A percentile compares a stretch with the other conserved stretches of the same genome.
Evolutionary conservation across 2,329 filamentous ascomycete species (phyloP).

Genomic region (Nemania diffusa): DNA sequence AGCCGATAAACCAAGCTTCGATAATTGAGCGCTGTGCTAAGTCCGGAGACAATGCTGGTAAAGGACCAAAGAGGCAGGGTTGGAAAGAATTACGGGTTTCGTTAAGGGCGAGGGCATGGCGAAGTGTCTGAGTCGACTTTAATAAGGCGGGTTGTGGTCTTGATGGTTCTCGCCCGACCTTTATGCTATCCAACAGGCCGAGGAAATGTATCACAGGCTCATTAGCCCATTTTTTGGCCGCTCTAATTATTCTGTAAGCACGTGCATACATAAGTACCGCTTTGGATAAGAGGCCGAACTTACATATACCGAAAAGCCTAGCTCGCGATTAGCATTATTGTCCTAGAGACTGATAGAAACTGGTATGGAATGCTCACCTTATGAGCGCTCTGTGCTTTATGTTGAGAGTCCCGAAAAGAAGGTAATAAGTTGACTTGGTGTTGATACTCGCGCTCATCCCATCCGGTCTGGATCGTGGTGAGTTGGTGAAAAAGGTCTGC

Average conservation of each 20-base stretch:
- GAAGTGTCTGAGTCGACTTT: conserved; percentile 49
- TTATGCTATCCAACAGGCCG: conserved; percentile 53
- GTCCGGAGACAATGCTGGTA: conserved; percentile 42
- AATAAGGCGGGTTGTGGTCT: conserved; percentile 48
- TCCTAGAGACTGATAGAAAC: not conserved
- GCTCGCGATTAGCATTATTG: conserved; percentile 9
- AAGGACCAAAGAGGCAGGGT: conserved; percentile 39
- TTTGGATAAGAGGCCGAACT: conserved; percentile 7
- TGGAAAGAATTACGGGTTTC: conserved; percentile 48
- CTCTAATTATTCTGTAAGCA: conserved; percentile 28
- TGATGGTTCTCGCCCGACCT: conserved; percentile 42
- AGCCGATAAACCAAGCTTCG: conserved; percentile 55
- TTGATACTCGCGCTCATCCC: conserved; percentile 35
- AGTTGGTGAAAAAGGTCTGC: conserved; percentile 52
- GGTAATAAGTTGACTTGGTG: conserved; percentile 27
- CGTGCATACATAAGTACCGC: not conserved
- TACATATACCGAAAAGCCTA: conserved; percentile 37
- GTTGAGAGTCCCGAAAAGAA: conserved; percentile 33
- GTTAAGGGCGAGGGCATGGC: conserved; percentile 54
- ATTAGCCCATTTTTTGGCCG: conserved; percentile 34
- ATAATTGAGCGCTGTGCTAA: conserved; percentile 45
- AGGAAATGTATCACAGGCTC: conserved; percentile 52
- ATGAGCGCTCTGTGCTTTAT: conserved; percentile 27
- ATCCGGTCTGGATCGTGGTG: conserved; percentile 28
- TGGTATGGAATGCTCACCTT: conserved; percentile 25